A percentile compares a stretch with the other conserved stretches of the same genome.
Evolutionary conservation across 2,329 filamentous ascomycete genomes (phyloP).

Genomic region (Cladosporium sp.): DNA sequence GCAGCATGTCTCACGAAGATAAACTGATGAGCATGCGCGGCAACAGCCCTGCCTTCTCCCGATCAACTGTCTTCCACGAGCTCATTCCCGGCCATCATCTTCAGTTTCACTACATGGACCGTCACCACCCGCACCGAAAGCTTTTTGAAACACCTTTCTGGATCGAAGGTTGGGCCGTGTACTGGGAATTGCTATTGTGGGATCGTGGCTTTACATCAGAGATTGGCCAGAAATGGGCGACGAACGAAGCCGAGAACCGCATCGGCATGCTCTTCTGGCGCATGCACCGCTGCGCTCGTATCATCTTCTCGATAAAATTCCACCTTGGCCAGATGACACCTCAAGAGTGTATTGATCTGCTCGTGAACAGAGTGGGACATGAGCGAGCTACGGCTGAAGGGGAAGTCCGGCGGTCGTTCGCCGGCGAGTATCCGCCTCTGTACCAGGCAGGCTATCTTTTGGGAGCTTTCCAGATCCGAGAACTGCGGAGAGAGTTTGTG

Average conservation of each 20-base stretch:
- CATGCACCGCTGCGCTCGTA: conserved; percentile 63
- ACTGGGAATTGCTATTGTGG: conserved; percentile 64
- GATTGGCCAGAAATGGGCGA: neutral
- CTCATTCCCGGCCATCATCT: conserved; percentile 62
- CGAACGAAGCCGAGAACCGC: conserved; percentile 48
- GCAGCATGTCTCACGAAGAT: conserved; percentile 54
- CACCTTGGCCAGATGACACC: conserved; percentile 59
- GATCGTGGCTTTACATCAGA: conserved; percentile 53
- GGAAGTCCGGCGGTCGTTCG: conserved; percentile 60
- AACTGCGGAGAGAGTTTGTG: conserved; percentile 54
- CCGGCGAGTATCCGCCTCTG: conserved; percentile 58
- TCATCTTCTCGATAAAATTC: conserved; percentile 60
- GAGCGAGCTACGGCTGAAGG: conserved; percentile 62
- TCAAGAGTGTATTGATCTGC: conserved; percentile 58
- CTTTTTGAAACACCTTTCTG: conserved; percentile 61
- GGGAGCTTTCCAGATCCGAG: conserved; percentile 59
- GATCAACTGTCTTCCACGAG: conserved; percentile 64
- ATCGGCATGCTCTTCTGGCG: conserved; percentile 64
- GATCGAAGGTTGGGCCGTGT: conserved; percentile 64
- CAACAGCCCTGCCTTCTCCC: conserved; percentile 60
- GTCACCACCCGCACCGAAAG: conserved; percentile 53
- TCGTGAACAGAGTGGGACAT: conserved; percentile 60
- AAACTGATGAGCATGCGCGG: conserved; percentile 64
- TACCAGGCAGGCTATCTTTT: conserved; percentile 65
- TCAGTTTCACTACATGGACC: conserved; percentile 53